Evolutionary conservation across 2,329 filamentous ascomycete genomes (phyloP).

Genomic region (Paecilomyces sp.): DNA sequence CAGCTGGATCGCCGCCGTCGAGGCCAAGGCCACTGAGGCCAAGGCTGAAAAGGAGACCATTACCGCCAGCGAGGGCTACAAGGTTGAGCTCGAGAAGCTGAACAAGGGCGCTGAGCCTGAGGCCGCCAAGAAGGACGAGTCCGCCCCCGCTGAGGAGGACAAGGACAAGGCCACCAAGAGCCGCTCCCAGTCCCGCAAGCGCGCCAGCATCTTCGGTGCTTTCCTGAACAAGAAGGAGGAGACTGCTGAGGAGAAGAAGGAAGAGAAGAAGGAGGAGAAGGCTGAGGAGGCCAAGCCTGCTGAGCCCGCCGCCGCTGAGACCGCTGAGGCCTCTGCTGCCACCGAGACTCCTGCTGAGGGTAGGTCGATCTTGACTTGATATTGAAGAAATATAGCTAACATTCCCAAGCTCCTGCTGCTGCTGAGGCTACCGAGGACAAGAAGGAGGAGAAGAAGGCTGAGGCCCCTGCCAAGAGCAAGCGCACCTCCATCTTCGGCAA

Average conservation of each 20-base stretch:
- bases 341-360: conserved; percentile 27
- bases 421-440: conserved; percentile 17
- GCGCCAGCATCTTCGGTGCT: conserved; percentile 50
- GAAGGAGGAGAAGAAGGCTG: conserved; percentile 34
- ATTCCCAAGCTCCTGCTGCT: conserved; percentile 42
- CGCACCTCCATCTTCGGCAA: conserved; percentile 77
- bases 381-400: conserved; percentile 1
- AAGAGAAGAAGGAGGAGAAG: conserved; percentile 38
- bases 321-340: conserved; percentile 25
- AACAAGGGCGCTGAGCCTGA: conserved; percentile 37
- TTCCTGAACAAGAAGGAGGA: conserved; percentile 51
- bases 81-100: conserved; percentile 69
- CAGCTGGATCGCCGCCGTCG: conserved; percentile 81
- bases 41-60: conserved; percentile 71
- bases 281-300: conserved; percentile 35
- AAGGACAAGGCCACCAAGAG: conserved; percentile 50
- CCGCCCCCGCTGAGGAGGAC: conserved; percentile 40
- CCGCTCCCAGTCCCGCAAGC: conserved; percentile 53
- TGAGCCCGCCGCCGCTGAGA: conserved; percentile 32
- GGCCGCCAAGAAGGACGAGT: conserved; percentile 32
- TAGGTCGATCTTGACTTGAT: conserved; percentile 1
- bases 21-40: conserved; percentile 75
- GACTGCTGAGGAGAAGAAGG: conserved; percentile 40
- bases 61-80: conserved; percentile 77
- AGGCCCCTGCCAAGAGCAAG: conserved; percentile 56